Base-by-base conservation (phyloP, 805 yeast genomes). In the Tetrapisispora fleetii region DNA sequence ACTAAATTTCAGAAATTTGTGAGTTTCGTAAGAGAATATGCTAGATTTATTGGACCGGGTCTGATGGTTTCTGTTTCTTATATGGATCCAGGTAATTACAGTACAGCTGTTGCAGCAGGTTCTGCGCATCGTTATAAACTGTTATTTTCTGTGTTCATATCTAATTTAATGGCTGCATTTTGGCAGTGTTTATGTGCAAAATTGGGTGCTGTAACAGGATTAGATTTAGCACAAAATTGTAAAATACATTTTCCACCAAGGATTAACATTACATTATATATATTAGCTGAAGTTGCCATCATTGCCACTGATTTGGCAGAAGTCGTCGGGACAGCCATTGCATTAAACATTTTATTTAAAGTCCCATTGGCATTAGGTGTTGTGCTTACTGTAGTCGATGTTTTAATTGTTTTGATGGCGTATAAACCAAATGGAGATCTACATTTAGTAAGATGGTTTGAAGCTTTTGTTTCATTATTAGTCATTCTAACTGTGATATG, bases 11-110 rank as follows among this genome's bases (percentile, higher is more conserved):
- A 35, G 21, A 48, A 30, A 39, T 4, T 61, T 10, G 40, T 55
- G 22, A 24, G 46, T n/a, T 49, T 64, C 1, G 21, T 71, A 9
- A 55, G 59, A 38, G 82, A 81, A 56, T 85, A 81, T 63, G 66
- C 72, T 38, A 67, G 72, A 52, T 85, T 85, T 62, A 73, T 91
- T n/a, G 98, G 98, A 0, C 98, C 98, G 0, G 98, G 99, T 0
- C 70, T 91, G 43, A 84, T 91, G 95, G 95, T 93, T 2, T 77
- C 90, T 4, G 96, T 91, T 33, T 91, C 97, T 0, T 93, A 90
- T 64, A 87, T 93, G 88, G 98, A 91, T 59, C 98, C 99, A 0
- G 99, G 99, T 4, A 91, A 93, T 68, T 91, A 90, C 67, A 84
- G 96, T 37, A 87, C 97, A 1, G 95, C 93, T 10, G 96, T 91